phyloP scores from a whole-genome alignment of 2,329 filamentous ascomycete species.

The Hypoxylon sp. region DNA sequence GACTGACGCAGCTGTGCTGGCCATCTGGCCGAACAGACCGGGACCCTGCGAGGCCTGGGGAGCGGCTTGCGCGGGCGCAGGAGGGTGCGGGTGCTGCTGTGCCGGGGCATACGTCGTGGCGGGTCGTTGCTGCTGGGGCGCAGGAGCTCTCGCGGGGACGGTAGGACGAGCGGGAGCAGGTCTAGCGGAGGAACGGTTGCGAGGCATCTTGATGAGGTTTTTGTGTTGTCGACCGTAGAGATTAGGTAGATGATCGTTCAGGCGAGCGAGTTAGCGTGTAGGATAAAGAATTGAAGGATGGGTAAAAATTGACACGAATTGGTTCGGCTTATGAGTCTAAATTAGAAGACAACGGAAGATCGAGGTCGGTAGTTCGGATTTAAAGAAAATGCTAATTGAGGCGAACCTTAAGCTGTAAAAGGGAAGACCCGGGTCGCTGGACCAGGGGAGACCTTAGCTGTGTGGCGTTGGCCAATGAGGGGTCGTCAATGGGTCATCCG shows the following conservation, averaged over 20 bases:
- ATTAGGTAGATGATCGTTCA: neutral
- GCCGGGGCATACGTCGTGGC: conserved; percentile 75
- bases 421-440: conserved; percentile 4
- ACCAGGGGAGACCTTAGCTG: conserved; percentile 4
- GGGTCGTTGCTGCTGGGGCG: conserved; percentile 75
- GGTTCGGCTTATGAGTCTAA: conserved; percentile 22
- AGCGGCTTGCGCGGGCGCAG: conserved; percentile 60
- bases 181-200: conserved; percentile 78
- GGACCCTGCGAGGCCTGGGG: conserved; percentile 75
- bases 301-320: conserved; percentile 16
- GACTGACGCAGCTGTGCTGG: conserved; percentile 95
- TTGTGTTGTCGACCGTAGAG: neutral
- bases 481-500: conserved; percentile 30
- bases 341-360: conserved; percentile 32
- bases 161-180: conserved; percentile 72
- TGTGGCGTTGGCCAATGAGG: conserved; percentile 42
- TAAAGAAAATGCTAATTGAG: conserved; percentile 37
- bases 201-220: conserved; percentile 73
- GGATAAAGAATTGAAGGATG: conserved; percentile 21
- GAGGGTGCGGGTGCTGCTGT: conserved; percentile 64
- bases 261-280: conserved; percentile 15
- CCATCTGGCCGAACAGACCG: conserved; percentile 96
- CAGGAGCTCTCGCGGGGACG: conserved; percentile 69
- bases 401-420: conserved; percentile 17
- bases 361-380: conserved; percentile 38